phyloP scores from a whole-genome alignment of 192 early-diverging fungal genomes.

The Coemansia sp. region DNA sequence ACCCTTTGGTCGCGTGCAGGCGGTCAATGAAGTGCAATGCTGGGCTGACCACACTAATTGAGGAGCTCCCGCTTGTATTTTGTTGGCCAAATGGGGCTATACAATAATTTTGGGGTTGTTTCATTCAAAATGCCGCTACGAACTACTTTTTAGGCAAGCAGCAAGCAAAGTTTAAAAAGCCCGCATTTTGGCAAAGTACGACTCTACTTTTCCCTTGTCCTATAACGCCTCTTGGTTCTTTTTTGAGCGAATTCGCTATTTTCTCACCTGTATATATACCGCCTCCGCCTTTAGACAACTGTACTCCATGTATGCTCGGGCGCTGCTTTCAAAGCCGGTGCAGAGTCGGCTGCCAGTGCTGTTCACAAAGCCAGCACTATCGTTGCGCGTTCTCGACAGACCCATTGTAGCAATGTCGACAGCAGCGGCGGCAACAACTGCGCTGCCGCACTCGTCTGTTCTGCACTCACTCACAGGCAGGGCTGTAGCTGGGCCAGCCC shows the following conservation, averaged over 20 bases:
- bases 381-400: neutral
- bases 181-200: neutral
- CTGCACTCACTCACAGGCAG: neutral
- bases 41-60: conserved; percentile 4
- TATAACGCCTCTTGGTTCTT: neutral
- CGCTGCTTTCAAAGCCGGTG: conserved; percentile 4
- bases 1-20: neutral
- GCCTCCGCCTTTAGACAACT: neutral
- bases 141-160: neutral
- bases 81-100: neutral
- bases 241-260: neutral
- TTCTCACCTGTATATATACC: neutral
- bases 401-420: conserved; percentile 8
- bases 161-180: neutral
- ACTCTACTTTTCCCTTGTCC: neutral
- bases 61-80: neutral
- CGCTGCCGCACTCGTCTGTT: neutral
- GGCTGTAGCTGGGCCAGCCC: neutral
- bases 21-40: neutral
- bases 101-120: conserved; percentile 2
- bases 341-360: conserved; percentile 3
- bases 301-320: conserved; percentile 2
- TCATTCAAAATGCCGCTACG: neutral
- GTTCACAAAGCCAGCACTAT: neutral
- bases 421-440: neutral